Evolutionary conservation across 768 basidiomycete species (phyloP).

Genomic region (Boletus insuetus): DNA sequence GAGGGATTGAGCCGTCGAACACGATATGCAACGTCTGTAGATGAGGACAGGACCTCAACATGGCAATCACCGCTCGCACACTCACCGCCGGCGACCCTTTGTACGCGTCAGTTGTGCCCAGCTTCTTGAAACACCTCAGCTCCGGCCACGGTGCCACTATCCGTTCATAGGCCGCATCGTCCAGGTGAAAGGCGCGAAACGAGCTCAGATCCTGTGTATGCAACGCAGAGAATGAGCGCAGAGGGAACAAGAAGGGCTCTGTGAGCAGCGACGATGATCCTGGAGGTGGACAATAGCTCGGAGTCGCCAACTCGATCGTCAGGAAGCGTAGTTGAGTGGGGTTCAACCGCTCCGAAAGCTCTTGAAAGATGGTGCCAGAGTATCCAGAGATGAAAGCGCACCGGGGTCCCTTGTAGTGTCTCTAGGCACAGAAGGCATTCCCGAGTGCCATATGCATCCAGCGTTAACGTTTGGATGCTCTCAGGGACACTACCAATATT

Average conservation of each 20-base stretch:
- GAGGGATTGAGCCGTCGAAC: conserved; percentile 14
- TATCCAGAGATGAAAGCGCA: too few relatives aligned
- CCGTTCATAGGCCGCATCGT: conserved; percentile 8
- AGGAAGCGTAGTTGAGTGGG: too few relatives aligned
- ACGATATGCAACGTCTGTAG: conserved; percentile 11
- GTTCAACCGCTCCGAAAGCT: too few relatives aligned
- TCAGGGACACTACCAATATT: too few relatives aligned
- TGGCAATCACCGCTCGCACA: conserved; percentile 10
- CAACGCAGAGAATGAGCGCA: conserved; percentile 6
- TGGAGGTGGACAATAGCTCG: too few relatives aligned
- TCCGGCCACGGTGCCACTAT: conserved; percentile 8
- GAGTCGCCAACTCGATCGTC: too few relatives aligned
- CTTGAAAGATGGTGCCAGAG: too few relatives aligned
- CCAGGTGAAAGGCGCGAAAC: conserved; percentile 9
- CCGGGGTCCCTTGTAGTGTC: too few relatives aligned
- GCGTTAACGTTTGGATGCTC: too few relatives aligned
- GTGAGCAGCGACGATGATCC: neutral
- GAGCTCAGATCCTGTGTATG: neutral
- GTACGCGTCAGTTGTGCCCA: conserved; percentile 2
- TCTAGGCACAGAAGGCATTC: too few relatives aligned
- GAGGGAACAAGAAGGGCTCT: neutral
- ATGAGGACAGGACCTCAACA: conserved; percentile 10
- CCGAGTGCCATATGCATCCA: too few relatives aligned
- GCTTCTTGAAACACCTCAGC: conserved; percentile 9
- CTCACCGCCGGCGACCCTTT: conserved; percentile 6